Percentiles rank a stretch among this genome's conserved stretches.
Evolutionary conservation across 805 yeast species (phyloP).

Genomic region (Zygosaccharomyces kombuchaensis): DNA sequence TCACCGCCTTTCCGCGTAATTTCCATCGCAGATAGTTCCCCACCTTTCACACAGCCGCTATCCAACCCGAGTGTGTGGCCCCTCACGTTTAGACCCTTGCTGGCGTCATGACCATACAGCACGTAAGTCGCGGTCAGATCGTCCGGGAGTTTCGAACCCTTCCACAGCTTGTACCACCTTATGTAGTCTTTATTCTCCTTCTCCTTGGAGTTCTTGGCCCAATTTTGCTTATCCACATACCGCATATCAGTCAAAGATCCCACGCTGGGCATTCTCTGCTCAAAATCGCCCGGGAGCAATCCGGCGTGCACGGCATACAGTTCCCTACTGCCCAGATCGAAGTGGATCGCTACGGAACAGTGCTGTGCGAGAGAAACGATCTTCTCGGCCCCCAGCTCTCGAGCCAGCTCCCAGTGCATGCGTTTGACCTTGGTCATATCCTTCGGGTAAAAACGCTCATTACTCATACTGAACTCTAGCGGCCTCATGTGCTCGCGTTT

Average conservation of each 20-base stretch:
- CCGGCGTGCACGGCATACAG: conserved; percentile 83
- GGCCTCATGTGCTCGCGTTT: conserved; percentile 32
- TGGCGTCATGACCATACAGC: conserved; percentile 87
- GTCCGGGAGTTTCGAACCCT: conserved; percentile 29
- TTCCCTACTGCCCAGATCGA: conserved; percentile 21
- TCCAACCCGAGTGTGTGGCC: conserved; percentile 77
- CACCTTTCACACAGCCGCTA: conserved; percentile 76
- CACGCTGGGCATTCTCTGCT: conserved; percentile 50
- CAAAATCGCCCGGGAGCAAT: conserved; percentile 56
- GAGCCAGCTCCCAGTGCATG: conserved; percentile 21
- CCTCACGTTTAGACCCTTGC: conserved; percentile 61
- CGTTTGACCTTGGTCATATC: conserved; percentile 17
- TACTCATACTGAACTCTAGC: conserved; percentile 15
- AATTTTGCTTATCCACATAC: conserved; percentile 60
- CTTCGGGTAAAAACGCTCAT: conserved; percentile 15
- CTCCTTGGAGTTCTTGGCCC: conserved; percentile 37
- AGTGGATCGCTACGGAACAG: conserved; percentile 21
- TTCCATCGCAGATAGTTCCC: conserved; percentile 46
- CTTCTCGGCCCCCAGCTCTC: conserved; percentile 19
- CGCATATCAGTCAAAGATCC: conserved; percentile 65
- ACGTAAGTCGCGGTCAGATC: conserved; percentile 39
- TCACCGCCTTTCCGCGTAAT: not conserved
- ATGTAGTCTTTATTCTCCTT: conserved; percentile 27
- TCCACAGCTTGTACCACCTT: conserved; percentile 60
- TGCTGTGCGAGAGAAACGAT: conserved; percentile 19